Conservation (phyloP, 192 early-diverging fungal genomes). For the Neocallimastix lanati region DNA sequence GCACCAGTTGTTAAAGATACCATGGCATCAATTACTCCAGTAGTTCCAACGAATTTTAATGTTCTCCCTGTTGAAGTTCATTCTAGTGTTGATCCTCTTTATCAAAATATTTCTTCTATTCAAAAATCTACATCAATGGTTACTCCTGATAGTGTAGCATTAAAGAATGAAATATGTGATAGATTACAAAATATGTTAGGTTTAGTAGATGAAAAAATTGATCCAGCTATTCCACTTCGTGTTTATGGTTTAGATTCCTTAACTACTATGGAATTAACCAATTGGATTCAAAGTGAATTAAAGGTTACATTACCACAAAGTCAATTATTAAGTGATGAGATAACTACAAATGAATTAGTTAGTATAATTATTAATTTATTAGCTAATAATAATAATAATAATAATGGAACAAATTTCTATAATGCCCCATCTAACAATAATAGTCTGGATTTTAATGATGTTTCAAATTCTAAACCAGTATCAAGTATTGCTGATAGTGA, state of each 20-base stretch:
- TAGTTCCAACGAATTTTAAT: too few relatives aligned
- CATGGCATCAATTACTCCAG: too few relatives aligned
- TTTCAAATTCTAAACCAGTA: neutral
- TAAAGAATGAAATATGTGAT: neutral
- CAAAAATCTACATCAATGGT: too few relatives aligned
- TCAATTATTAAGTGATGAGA: neutral
- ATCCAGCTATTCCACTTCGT: neutral
- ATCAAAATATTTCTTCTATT: too few relatives aligned
- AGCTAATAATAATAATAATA: neutral
- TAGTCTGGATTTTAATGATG: neutral
- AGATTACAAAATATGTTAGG: neutral
- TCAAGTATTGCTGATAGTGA: neutral
- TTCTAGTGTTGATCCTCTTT: too few relatives aligned
- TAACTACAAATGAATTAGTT: neutral
- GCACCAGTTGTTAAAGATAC: too few relatives aligned
- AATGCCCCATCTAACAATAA: neutral
- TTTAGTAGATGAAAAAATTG: neutral
- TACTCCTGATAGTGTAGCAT: neutral
- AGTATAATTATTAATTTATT: neutral
- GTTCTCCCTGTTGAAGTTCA: too few relatives aligned
- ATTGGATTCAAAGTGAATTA: neutral
- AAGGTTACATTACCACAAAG: neutral
- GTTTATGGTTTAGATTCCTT: too few relatives aligned
- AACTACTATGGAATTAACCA: neutral
- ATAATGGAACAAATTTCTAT: too few relatives aligned